Evolutionary conservation across 352 stramenopile species (phyloP).

Genomic region (Pilasporangium apinafurcum): DNA sequence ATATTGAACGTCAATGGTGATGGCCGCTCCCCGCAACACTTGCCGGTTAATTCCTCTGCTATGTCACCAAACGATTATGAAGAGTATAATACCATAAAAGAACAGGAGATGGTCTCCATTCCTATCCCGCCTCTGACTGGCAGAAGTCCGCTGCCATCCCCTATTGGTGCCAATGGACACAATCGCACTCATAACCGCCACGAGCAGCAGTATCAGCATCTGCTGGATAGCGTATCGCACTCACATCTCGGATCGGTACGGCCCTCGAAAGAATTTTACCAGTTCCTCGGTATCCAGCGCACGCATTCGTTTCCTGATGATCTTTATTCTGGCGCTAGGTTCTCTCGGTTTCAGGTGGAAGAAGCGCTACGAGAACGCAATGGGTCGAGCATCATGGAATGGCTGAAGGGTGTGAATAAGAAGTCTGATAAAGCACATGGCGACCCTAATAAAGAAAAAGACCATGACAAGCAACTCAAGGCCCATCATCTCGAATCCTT

Average conservation of each 20-base stretch:
- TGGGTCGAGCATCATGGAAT: slow-evolving; percentile 61
- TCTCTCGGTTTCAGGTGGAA: slow-evolving; percentile 76
- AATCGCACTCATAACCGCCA: no score
- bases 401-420: slow-evolving; percentile 54
- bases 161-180: no score
- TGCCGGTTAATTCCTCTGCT: no score
- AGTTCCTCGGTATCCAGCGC: slow-evolving; percentile 37
- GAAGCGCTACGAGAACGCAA: slow-evolving; percentile 56
- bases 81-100: no score
- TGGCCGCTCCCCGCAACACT: no score
- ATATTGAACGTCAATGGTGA: no score
- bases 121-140: no score
- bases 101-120: no score
- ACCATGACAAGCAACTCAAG: slow-evolving; percentile 73
- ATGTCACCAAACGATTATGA: no score
- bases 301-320: slow-evolving; percentile 80
- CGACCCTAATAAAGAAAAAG: slow-evolving; percentile 15
- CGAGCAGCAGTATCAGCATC: no score
- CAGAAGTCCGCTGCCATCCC: no score
- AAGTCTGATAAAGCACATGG: slow-evolving; percentile 31
- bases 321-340: slow-evolving; percentile 62
- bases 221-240: no score
- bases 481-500: slow-evolving; percentile 83
- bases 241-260: not conserved
- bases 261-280: slow-evolving; percentile 19